Evolutionary conservation across 2,329 filamentous ascomycete species (phyloP).

Genomic region (Monosporascus sp.): DNA sequence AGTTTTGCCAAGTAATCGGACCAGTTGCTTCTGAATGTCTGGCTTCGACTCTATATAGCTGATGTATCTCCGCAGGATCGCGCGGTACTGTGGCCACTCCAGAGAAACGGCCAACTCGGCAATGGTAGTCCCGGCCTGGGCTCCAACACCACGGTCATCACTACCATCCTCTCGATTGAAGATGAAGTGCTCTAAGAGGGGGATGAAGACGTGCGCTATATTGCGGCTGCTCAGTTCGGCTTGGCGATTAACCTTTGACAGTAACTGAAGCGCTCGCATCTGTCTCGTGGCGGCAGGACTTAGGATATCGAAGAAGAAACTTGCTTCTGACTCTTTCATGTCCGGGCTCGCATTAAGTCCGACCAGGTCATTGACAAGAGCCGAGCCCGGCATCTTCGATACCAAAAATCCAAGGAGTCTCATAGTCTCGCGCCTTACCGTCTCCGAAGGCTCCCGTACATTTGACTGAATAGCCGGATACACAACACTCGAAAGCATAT

Average conservation of each 20-base stretch:
- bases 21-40: conserved; percentile 78
- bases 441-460: conserved; percentile 71
- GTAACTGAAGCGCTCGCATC: conserved; percentile 72
- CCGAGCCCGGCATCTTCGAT: conserved; percentile 62
- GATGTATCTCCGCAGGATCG: conserved; percentile 77
- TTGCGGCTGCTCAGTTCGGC: conserved; percentile 68
- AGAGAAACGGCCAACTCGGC: conserved; percentile 68
- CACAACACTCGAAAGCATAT: conserved; percentile 58
- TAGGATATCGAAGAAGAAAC: conserved; percentile 89
- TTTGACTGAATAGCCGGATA: conserved; percentile 73
- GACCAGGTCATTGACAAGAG: conserved; percentile 67
- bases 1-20: conserved; percentile 74
- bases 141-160: conserved; percentile 81
- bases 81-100: conserved; percentile 87
- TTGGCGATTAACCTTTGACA: conserved; percentile 62
- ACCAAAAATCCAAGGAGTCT: conserved; percentile 75
- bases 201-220: conserved; percentile 80
- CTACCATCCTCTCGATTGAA: conserved; percentile 68
- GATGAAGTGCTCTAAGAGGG: conserved; percentile 89
- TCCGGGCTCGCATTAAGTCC: conserved; percentile 55
- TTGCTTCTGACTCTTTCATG: conserved; percentile 59
- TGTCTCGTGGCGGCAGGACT: conserved; percentile 86
- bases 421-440: conserved; percentile 77
- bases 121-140: conserved; percentile 79
- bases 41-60: conserved; percentile 75